Conservation (phyloP, 1,284 basidiomycete species). For the Coriolopsis trogii region DNA sequence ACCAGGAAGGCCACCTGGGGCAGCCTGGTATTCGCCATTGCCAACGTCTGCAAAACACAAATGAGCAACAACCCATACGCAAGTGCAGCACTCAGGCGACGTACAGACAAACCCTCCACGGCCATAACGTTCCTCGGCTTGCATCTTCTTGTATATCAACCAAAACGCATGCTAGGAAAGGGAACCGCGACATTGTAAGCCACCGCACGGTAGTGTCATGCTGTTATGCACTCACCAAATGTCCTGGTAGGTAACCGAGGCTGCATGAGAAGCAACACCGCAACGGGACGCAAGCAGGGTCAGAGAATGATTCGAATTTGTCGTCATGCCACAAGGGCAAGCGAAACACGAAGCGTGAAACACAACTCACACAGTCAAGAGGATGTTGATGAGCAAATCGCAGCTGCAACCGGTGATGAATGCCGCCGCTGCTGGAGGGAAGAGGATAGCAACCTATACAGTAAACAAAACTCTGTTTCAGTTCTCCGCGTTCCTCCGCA, state of each 20-base stretch:
- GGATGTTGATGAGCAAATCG: constrained; percentile 81
- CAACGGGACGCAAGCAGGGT: too few species aligned
- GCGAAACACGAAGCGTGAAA: too few species aligned
- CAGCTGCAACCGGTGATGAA: constrained; percentile 80
- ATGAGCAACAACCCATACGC: not conserved
- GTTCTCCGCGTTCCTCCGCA: not conserved
- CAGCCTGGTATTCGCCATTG: constrained; percentile 54
- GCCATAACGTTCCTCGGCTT: constrained; percentile 64
- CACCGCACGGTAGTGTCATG: not conserved
- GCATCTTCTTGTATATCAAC: constrained; percentile 61
- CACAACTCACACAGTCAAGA: constrained; percentile 71
- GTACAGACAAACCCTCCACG: constrained; percentile 50
- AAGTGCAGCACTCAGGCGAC: constrained; percentile 18
- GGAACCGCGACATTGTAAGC: too few species aligned
- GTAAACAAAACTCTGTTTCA: not conserved
- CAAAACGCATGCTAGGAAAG: constrained; percentile 44
- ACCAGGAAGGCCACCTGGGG: constrained; percentile 35
- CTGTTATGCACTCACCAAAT: constrained; percentile 43
- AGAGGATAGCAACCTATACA: constrained; percentile 76
- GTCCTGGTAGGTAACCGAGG: constrained; percentile 77
- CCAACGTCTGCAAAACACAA: constrained; percentile 47
- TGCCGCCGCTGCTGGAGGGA: constrained; percentile 70
- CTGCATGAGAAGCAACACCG: constrained; percentile 45
- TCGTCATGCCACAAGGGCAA: not conserved
- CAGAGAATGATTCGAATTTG: not conserved